Conservation (phyloP, 2,329 filamentous ascomycete species). For the Ceratocystis ficicola region DNA sequence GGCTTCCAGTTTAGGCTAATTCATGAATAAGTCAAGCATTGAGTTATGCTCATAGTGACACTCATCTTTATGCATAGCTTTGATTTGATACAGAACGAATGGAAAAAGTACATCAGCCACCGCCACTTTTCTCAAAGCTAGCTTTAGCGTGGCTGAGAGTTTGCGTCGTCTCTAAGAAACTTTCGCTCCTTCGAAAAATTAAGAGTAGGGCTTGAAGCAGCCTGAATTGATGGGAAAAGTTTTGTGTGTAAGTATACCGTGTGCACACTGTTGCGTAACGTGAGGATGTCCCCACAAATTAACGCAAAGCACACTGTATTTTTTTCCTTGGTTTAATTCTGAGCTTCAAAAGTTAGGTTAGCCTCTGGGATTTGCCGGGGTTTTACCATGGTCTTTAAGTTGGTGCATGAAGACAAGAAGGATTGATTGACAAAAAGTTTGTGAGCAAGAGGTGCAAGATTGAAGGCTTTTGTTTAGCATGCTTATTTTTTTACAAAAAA, state of each 20-base stretch:
- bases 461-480: too few relatives aligned
- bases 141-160: not conserved
- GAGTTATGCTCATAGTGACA: not conserved
- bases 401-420: not conserved
- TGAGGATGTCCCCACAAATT: not conserved
- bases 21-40: not conserved
- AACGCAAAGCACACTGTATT: not conserved
- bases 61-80: not conserved
- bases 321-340: not conserved
- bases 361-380: not conserved
- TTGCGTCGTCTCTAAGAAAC: not conserved
- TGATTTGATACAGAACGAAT: too few relatives aligned
- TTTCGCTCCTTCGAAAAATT: not conserved
- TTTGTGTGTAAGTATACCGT: not conserved
- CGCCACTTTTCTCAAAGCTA: not conserved
- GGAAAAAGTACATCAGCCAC: not conserved
- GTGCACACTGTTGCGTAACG: not conserved
- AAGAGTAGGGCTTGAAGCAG: slow-evolving; percentile 1
- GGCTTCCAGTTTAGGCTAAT: not conserved
- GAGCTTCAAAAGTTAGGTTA: not conserved
- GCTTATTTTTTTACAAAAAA: too few relatives aligned
- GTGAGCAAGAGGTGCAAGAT: too few relatives aligned
- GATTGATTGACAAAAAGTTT: not conserved
- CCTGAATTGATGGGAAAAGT: not conserved
- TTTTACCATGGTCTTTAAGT: not conserved